A percentile compares a stretch with the other conserved stretches of the same genome.
phyloP scores from a whole-genome alignment of 2,329 filamentous ascomycete genomes.

The Zopfia rhizophila region DNA sequence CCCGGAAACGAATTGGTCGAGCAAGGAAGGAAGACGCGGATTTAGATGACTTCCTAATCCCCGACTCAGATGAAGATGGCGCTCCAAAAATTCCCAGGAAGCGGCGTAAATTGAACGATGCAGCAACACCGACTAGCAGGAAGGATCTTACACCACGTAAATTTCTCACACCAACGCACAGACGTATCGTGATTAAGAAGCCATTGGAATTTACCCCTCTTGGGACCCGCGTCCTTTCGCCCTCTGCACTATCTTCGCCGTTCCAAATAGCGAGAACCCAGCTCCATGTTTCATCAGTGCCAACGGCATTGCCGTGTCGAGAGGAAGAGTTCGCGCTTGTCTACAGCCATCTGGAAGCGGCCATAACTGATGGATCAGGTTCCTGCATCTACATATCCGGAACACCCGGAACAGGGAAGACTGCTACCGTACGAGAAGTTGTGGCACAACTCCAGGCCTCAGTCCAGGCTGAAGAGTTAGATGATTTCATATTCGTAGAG shows the following conservation, averaged over 20 bases:
- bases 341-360: constrained; percentile 91
- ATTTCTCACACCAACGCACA: constrained; percentile 72
- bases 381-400: constrained; percentile 99
- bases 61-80: constrained; percentile 54
- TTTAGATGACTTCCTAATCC: constrained; percentile 57
- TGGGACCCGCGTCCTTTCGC: constrained; percentile 85
- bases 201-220: constrained; percentile 94
- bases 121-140: constrained; percentile 57
- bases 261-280: constrained; percentile 90
- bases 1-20: constrained; percentile 62
- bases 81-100: constrained; percentile 59
- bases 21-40: constrained; percentile 47
- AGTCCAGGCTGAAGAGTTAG: constrained; percentile 88
- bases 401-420: constrained; percentile 98
- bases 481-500: constrained; percentile 99
- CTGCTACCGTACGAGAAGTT: constrained; percentile 95
- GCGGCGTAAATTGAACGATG: constrained; percentile 58
- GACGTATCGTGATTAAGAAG: constrained; percentile 80
- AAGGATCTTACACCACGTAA: constrained; percentile 62
- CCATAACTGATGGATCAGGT: constrained; percentile 91
- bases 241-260: constrained; percentile 81
- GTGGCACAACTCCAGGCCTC: constrained; percentile 88
- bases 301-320: constrained; percentile 86
- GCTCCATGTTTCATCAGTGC: constrained; percentile 93
- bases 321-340: constrained; percentile 92